Evolutionary conservation across 2,329 filamentous ascomycete species (phyloP).

Genomic region (Phyllosticta citriasiana): DNA sequence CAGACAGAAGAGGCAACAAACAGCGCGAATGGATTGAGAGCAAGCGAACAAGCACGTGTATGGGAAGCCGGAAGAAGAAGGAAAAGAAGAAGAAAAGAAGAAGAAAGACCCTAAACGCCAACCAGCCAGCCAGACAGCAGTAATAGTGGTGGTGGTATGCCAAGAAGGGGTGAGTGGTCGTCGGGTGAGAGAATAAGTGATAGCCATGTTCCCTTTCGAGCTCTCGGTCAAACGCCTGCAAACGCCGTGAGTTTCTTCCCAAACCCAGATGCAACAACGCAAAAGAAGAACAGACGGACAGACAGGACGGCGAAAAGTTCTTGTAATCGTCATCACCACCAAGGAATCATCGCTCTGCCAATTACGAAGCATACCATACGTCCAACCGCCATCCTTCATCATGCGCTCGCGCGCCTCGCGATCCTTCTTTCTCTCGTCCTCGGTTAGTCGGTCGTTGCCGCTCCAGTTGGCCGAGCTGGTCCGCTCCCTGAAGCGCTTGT

Average conservation of each 20-base stretch:
- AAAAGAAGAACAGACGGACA: too few species aligned
- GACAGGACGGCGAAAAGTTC: neutral
- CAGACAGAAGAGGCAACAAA: neutral
- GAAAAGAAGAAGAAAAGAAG: neutral
- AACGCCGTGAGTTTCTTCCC: too few species aligned
- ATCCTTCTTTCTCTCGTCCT: conserved; percentile 77
- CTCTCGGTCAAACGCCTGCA: too few species aligned
- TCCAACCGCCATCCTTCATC: conserved; percentile 74
- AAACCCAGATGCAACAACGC: too few species aligned
- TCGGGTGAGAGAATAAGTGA: too few species aligned
- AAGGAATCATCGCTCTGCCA: neutral
- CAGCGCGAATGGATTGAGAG: neutral
- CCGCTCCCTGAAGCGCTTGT: conserved; percentile 78
- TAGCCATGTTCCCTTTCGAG: too few species aligned
- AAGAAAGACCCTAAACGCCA: too few species aligned
- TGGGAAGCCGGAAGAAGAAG: neutral
- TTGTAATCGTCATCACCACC: neutral
- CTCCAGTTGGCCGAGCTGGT: conserved; percentile 95
- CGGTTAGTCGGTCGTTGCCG: conserved; percentile 64
- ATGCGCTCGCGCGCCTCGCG: conserved; percentile 69
- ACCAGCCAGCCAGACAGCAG: too few species aligned
- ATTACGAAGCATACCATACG: neutral
- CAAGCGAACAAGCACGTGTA: neutral
- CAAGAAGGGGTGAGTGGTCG: too few species aligned
- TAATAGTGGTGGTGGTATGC: too few species aligned